phyloP scores from a whole-genome alignment of 1,139 yeast species.

The Schwanniomyces etchellsii region DNA sequence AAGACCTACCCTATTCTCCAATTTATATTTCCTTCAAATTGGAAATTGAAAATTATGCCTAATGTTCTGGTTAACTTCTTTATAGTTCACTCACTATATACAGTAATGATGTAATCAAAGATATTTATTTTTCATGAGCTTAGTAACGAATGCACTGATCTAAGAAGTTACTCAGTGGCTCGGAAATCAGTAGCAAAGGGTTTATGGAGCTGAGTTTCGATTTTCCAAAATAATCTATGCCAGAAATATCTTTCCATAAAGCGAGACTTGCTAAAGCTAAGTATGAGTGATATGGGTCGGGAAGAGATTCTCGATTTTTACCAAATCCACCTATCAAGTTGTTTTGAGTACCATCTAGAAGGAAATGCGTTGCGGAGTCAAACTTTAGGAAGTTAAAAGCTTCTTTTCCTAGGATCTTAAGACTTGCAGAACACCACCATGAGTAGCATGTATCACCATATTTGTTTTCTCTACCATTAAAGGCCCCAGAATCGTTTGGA shows the following conservation, averaged over 20 bases:
- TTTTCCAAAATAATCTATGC: conserved; percentile 9
- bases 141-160: too few species aligned
- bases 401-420: conserved; percentile 32
- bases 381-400: conserved; percentile 30
- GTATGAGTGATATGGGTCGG: conserved; percentile 70
- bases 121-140: too few species aligned
- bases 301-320: conserved; percentile 54
- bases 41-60: too few species aligned
- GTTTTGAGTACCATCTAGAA: conserved; percentile 61
- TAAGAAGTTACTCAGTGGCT: conserved; percentile 15
- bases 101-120: too few species aligned
- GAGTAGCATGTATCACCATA: conserved; percentile 87
- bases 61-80: too few species aligned
- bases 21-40: too few species aligned
- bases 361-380: conserved; percentile 34
- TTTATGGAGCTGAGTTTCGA: background rate
- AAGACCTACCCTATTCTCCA: too few species aligned
- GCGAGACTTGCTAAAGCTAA: conserved; percentile 56
- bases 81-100: too few species aligned
- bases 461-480: conserved; percentile 85
- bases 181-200: conserved; percentile 20
- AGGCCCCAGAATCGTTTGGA: conserved; percentile 61
- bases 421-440: conserved; percentile 77
- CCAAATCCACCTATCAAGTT: conserved; percentile 72
- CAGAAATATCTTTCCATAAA: conserved; percentile 23